phyloP scores from a whole-genome alignment of 257 asterid genomes.

The Forsythia suspensa region DNA sequence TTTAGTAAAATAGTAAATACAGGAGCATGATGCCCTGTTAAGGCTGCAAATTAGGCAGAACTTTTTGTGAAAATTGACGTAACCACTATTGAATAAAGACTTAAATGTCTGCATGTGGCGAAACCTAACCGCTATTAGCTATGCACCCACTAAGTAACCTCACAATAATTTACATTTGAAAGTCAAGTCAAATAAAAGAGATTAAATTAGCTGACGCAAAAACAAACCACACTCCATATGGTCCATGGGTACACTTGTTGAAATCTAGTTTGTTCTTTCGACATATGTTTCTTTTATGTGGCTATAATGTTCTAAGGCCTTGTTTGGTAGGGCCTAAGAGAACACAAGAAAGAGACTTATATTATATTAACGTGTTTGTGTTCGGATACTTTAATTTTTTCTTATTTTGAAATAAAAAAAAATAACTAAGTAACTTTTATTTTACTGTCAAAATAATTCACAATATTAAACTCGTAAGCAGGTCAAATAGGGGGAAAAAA shows the following conservation, averaged over 20 bases:
- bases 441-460: too few relatives aligned
- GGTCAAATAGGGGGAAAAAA: too few relatives aligned
- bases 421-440: too few relatives aligned
- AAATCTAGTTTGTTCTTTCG: too few relatives aligned
- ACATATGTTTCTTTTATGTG: too few relatives aligned
- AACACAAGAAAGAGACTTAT: too few relatives aligned
- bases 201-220: neutral
- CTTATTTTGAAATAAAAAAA: too few relatives aligned
- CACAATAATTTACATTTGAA: neutral
- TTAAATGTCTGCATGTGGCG: neutral
- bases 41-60: neutral
- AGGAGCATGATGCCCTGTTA: neutral
- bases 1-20: neutral
- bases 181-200: slow-evolving; percentile 18
- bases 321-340: neutral
- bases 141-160: too few relatives aligned
- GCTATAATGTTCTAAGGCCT: neutral
- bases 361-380: too few relatives aligned
- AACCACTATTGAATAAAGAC: neutral
- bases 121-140: neutral
- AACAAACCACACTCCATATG: neutral
- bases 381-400: too few relatives aligned
- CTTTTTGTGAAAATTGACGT: neutral
- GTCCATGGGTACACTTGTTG: slow-evolving; percentile 17
- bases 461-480: neutral